Evolutionary conservation across 306 rosid genomes (phyloP).

Genomic region (Trifolium fragiferum): DNA sequence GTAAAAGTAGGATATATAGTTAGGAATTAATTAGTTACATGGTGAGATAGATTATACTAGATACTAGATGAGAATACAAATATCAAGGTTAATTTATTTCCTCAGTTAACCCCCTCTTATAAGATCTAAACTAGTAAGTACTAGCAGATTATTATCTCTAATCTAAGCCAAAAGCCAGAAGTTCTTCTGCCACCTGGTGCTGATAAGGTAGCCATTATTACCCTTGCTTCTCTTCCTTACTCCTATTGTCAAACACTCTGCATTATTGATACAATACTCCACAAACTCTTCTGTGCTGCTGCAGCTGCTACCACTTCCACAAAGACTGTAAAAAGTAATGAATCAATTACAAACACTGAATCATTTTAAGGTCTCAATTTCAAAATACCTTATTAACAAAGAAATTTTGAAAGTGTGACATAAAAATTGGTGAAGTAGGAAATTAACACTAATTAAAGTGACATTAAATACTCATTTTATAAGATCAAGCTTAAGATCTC

Average conservation of each 20-base stretch:
- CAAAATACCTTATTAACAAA: neutral
- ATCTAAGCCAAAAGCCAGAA: slow-evolving; percentile 94
- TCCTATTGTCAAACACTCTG: slow-evolving; percentile 92
- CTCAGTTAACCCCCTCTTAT: slow-evolving; percentile 23
- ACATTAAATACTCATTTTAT: neutral
- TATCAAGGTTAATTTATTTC: slow-evolving; percentile 38
- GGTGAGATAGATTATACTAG: slow-evolving; percentile 40
- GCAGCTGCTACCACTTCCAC: slow-evolving; percentile 59
- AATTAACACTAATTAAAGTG: neutral
- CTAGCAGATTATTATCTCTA: slow-evolving; percentile 18
- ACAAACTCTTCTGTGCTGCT: slow-evolving; percentile 74
- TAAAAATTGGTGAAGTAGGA: neutral
- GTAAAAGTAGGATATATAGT: slow-evolving; percentile 39
- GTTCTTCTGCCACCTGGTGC: slow-evolving; percentile 95
- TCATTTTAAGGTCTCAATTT: neutral
- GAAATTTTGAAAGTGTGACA: neutral
- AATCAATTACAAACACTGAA: neutral
- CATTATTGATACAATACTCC: slow-evolving; percentile 76
- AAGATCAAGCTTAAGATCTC: no score
- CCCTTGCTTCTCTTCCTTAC: slow-evolving; percentile 93
- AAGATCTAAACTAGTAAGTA: slow-evolving; percentile 18
- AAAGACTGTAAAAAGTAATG: slow-evolving; percentile 56
- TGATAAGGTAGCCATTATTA: slow-evolving; percentile 78
- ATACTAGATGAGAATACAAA: slow-evolving; percentile 37
- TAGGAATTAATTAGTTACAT: slow-evolving; percentile 55